Percentiles rank a stretch among this genome's conserved stretches.
These are phyloP conservation scores for Lenzites betulinus DNA, from an alignment of 768 basidiomycete genomes.

Conservation along the genomic window DNA sequence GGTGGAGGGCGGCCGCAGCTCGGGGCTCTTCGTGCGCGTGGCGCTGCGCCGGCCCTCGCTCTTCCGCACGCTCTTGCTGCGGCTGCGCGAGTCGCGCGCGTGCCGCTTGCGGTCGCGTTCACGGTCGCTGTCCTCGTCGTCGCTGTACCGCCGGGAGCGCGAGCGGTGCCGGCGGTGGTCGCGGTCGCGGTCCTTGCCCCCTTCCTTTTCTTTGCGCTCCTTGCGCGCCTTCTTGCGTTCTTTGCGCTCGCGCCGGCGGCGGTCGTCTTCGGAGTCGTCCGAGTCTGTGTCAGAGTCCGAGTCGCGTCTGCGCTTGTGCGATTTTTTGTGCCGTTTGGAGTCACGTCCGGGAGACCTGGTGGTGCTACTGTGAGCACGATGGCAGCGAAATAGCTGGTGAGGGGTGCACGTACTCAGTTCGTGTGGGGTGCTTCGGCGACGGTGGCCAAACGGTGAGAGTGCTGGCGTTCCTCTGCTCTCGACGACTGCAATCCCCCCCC, in stretches of 20 bases:
- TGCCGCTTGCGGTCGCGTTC: constrained; percentile 32
- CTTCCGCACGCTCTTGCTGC: constrained; percentile 31
- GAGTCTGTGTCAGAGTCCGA: constrained; percentile 45
- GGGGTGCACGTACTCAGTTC: constrained; percentile 50
- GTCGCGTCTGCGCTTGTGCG: constrained; percentile 54
- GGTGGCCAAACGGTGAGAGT: constrained; percentile 76
- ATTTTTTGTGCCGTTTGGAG: constrained; percentile 55
- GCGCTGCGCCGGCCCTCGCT: constrained; percentile 30
- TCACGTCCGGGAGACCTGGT: constrained; percentile 57
- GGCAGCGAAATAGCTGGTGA: not conserved
- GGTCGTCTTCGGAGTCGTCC: constrained; percentile 57
- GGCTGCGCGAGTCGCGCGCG: constrained; percentile 34
- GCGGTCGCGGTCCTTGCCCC: constrained; percentile 32
- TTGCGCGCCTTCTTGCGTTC: constrained; percentile 58
- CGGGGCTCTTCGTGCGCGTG: constrained; percentile 33
- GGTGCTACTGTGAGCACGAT: not conserved
- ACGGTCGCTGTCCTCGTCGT: constrained; percentile 27
- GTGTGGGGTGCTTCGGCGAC: constrained; percentile 70
- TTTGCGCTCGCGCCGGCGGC: constrained; percentile 57
- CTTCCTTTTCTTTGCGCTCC: constrained; percentile 50
- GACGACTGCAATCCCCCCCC: constrained; percentile 50
- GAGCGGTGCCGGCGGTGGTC: constrained; percentile 34
- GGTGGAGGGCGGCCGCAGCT: constrained; percentile 26
- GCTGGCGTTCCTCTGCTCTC: constrained; percentile 61
- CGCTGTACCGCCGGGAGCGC: constrained; percentile 39